Base-by-base conservation (phyloP, 371 early-diverging fungal species). In the Entomophthora muscae region DNA sequence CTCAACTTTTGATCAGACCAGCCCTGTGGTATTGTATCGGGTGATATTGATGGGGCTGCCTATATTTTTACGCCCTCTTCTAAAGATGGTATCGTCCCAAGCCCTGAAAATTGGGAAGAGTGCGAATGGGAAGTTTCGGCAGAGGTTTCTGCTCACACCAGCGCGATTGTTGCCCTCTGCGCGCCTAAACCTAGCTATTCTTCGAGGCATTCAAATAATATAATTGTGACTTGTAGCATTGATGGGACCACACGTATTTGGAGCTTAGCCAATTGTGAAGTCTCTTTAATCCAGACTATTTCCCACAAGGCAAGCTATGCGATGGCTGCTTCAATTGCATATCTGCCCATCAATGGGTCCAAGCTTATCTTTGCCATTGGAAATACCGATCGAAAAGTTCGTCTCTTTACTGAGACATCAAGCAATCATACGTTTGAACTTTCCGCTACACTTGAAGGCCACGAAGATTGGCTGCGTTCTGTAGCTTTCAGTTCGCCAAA, bases 391-490 rank as follows among this genome's bases (percentile, higher is more conserved):
- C 13, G 32, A 10, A 60, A 60, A 24, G 33, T 60, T 7, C 29
- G 12, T 32, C 21, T 60, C n/a, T 32, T 32, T 30, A 23, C 31
- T 51, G 30, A 3, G 3, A 12, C 60, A 1, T 28, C 31, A 3
- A 3, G 10, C 3, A 21, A 54, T 12, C 55, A 54, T 21, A 54
- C 21, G 7, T 32, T 60, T 7, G 24, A 60, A 5, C 12, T 93
- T 65, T 93, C 89, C 67, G 81, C 89, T 1, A 76, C 95, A n/a
- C 75, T 98, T 29, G 75, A 89, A 73, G 96, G 92, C 0, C 98
- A 98, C 67, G 96, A 95, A 64, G 95, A 93, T 63, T 95, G 95
- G 95, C 90, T 96, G 13, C 85, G 88, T 71, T 80, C 83, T 57
- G 85, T 91, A 28, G 68, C 76, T 59, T 95, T 93, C 91, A 79